phyloP scores from a whole-genome alignment of 345 rosid species.

The Microthlaspi erraticum region DNA sequence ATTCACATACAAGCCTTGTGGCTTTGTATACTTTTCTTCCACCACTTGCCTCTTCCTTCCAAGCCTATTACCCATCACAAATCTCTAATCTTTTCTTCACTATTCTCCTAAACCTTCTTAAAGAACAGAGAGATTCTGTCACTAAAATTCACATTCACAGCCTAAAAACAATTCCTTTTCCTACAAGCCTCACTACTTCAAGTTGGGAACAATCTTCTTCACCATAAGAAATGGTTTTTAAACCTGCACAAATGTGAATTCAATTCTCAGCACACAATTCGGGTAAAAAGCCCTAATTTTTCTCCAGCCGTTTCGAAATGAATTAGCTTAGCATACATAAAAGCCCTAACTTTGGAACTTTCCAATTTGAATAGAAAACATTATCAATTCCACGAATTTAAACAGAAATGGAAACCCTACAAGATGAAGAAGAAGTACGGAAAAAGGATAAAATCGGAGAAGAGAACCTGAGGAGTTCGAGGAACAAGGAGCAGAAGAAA shows the following conservation, averaged over 20 bases:
- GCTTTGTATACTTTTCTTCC: conserved; percentile 86
- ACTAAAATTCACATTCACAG: conserved; percentile 18
- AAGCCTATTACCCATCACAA: conserved; percentile 90
- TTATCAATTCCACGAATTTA: conserved; percentile 1
- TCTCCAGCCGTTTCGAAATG: neutral
- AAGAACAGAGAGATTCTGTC: conserved; percentile 26
- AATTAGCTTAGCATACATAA: conserved; percentile 6
- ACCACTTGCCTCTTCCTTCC: conserved; percentile 90
- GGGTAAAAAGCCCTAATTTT: conserved; percentile 24
- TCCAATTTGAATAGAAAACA: neutral
- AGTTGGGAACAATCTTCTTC: conserved; percentile 21
- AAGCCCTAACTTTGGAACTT: conserved; percentile 13
- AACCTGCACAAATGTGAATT: conserved; percentile 36
- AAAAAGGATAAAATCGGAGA: conserved; percentile 35
- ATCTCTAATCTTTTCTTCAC: conserved; percentile 13
- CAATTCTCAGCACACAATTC: conserved; percentile 27
- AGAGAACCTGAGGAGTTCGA: conserved; percentile 35
- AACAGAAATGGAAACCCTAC: conserved; percentile 22
- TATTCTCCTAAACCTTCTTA: conserved; percentile 30
- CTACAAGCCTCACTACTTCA: conserved; percentile 19
- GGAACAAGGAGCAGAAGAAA: conserved; percentile 39
- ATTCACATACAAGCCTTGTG: conserved; percentile 87
- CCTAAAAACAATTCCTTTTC: conserved; percentile 15
- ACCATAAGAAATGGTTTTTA: neutral
- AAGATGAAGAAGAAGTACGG: conserved; percentile 2